Conservation (phyloP, 2,329 filamentous ascomycete genomes). For the Teratosphaeria nubilosa region DNA sequence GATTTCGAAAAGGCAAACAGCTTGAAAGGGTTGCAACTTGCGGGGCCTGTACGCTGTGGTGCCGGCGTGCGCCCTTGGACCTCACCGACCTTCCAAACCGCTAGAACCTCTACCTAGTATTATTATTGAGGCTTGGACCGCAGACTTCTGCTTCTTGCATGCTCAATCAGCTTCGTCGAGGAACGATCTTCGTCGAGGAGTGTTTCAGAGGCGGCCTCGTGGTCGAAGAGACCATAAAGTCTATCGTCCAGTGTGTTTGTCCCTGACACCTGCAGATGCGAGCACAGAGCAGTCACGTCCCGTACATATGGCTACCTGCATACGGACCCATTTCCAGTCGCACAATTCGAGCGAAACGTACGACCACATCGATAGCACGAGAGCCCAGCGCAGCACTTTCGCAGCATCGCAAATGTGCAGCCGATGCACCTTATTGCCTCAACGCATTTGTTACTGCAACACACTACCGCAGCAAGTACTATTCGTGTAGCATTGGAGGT, state of each 20-base stretch:
- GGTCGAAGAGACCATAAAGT: background rate
- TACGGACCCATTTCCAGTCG: background rate
- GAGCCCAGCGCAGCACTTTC: background rate
- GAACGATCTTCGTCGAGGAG: background rate
- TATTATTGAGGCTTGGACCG: background rate
- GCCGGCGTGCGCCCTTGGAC: background rate
- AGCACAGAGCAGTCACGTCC: background rate
- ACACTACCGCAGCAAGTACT: background rate
- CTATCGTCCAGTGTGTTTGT: background rate
- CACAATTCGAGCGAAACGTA: background rate
- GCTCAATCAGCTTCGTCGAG: background rate
- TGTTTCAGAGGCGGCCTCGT: background rate
- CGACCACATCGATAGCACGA: constrained; percentile 4
- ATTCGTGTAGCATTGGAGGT: background rate
- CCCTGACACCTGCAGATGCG: background rate
- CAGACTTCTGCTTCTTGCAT: background rate
- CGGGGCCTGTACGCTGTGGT: background rate
- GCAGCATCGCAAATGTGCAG: background rate
- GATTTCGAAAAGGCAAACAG: background rate
- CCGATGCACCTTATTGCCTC: background rate
- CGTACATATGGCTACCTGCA: constrained; percentile 2
- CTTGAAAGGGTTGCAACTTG: background rate
- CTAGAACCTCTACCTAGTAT: background rate
- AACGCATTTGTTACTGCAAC: background rate
- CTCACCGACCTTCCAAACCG: background rate